Conservation (phyloP, 2,329 filamentous ascomycete genomes). For the Pseudogymnoascus sp. region DNA sequence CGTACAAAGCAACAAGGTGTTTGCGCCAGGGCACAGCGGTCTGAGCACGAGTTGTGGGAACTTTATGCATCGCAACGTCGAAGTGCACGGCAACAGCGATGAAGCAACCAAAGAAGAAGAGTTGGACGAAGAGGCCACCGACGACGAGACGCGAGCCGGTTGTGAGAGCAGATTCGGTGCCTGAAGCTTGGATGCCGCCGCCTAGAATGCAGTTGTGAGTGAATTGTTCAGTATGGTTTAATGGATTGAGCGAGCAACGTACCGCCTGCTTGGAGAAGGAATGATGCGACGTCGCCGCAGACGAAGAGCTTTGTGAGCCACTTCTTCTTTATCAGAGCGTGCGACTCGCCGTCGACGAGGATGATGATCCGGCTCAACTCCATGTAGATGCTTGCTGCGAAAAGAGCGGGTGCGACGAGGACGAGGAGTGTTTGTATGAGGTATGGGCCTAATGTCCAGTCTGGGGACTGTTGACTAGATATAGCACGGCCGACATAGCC, state of each 20-base stretch:
- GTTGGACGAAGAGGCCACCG: conserved; percentile 41
- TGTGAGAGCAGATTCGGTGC: conserved; percentile 20
- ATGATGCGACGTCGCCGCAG: conserved; percentile 37
- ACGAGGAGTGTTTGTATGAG: conserved; percentile 31
- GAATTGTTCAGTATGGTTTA: not conserved
- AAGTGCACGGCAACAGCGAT: conserved; percentile 37
- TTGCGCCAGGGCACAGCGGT: conserved; percentile 24
- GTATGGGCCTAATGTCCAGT: conserved; percentile 24
- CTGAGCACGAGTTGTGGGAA: conserved; percentile 21
- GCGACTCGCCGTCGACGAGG: conserved; percentile 31
- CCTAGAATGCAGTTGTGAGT: not conserved
- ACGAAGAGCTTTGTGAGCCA: conserved; percentile 43
- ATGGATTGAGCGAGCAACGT: not conserved
- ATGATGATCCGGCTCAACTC: conserved; percentile 32
- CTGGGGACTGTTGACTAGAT: conserved; percentile 20
- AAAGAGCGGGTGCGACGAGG: conserved; percentile 34
- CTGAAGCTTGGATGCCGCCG: conserved; percentile 25
- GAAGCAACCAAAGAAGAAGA: conserved; percentile 44
- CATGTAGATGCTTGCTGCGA: conserved; percentile 37
- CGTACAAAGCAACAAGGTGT: conserved; percentile 36
- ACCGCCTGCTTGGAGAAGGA: conserved; percentile 36
- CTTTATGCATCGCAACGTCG: conserved; percentile 32
- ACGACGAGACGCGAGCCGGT: conserved; percentile 38
- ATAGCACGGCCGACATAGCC: conserved; percentile 29
- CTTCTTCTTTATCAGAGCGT: conserved; percentile 33